Evolutionary conservation across 1,284 basidiomycete species (phyloP).

Genomic region (Malassezia sp.): DNA sequence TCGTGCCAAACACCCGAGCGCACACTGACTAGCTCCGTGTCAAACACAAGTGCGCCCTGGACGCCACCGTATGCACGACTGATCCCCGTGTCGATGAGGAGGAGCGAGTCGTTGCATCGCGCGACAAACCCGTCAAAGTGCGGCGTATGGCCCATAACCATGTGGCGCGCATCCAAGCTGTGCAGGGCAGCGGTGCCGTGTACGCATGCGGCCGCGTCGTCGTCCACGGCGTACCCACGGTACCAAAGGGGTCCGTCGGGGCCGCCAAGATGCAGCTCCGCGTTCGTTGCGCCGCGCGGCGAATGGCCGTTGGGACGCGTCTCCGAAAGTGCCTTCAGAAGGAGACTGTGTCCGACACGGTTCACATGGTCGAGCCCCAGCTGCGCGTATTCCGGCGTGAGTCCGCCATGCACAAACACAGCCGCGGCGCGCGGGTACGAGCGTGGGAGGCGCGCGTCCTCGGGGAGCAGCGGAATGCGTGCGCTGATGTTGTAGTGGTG

Average conservation of each 20-base stretch:
- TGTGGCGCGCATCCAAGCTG: conserved; percentile 15
- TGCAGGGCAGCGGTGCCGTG: conserved; percentile 14
- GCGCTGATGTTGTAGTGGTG: conserved; percentile 29
- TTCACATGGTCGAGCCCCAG: conserved; percentile 29
- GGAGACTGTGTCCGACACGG: conserved; percentile 20
- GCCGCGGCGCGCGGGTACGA: conserved; percentile 13
- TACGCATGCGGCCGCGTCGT: conserved; percentile 17
- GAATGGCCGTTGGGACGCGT: conserved; percentile 9
- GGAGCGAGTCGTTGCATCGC: conserved; percentile 24
- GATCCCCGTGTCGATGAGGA: conserved; percentile 44
- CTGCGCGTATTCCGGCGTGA: conserved; percentile 29
- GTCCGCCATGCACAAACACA: conserved; percentile 41
- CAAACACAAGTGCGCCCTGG: conserved; percentile 37
- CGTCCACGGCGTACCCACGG: conserved; percentile 36
- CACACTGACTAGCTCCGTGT: too few species aligned
- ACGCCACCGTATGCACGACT: conserved; percentile 37
- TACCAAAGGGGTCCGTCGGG: conserved; percentile 42
- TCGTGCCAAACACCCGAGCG: too few species aligned
- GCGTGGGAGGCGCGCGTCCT: conserved; percentile 4
- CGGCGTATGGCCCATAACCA: conserved; percentile 42
- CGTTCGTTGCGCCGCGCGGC: conserved; percentile 19
- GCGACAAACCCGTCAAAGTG: conserved; percentile 34
- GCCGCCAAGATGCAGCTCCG: conserved; percentile 26
- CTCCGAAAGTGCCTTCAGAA: conserved; percentile 25
- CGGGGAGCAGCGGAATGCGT: conserved; percentile 19